Conservation (phyloP, 345 rosid species). For the Gossypium longicalyx region DNA sequence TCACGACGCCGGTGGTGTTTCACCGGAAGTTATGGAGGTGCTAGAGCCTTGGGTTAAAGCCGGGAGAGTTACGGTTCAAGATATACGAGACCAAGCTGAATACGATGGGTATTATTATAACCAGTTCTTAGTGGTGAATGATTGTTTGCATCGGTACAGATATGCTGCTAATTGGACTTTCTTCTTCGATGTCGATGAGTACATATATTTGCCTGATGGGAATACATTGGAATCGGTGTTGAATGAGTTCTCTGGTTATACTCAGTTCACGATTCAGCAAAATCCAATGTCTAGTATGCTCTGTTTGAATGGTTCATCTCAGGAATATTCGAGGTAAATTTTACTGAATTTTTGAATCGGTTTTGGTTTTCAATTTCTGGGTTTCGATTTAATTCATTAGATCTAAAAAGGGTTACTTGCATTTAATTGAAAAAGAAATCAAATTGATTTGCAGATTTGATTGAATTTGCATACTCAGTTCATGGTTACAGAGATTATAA, state of each 20-base stretch:
- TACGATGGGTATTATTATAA: constrained; percentile 83
- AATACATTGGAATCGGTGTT: constrained; percentile 54
- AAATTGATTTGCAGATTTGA: background rate
- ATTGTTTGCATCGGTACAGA: constrained; percentile 67
- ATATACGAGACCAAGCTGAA: constrained; percentile 54
- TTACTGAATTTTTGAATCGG: background rate
- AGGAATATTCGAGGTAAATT: constrained; percentile 47
- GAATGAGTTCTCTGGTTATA: constrained; percentile 44
- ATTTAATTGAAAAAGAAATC: background rate
- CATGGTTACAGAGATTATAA: too few relatives aligned
- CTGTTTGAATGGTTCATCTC: constrained; percentile 65
- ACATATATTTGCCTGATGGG: constrained; percentile 56
- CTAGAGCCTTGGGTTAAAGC: constrained; percentile 73
- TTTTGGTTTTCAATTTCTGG: background rate
- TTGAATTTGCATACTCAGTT: background rate
- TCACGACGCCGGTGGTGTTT: constrained; percentile 82
- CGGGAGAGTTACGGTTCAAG: constrained; percentile 73
- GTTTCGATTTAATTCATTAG: background rate
- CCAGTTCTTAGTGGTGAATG: constrained; percentile 83
- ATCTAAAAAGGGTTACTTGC: background rate
- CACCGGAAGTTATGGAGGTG: constrained; percentile 49
- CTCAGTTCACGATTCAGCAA: constrained; percentile 92
- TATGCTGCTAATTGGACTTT: constrained; percentile 76
- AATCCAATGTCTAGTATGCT: constrained; percentile 82
- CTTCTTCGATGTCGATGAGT: constrained; percentile 88